Evolutionary conservation across 2,329 filamentous ascomycete species (phyloP), one percentile per base, ranked within the genome.

Genomic region (Pestalotiopsis sp.): DNA sequence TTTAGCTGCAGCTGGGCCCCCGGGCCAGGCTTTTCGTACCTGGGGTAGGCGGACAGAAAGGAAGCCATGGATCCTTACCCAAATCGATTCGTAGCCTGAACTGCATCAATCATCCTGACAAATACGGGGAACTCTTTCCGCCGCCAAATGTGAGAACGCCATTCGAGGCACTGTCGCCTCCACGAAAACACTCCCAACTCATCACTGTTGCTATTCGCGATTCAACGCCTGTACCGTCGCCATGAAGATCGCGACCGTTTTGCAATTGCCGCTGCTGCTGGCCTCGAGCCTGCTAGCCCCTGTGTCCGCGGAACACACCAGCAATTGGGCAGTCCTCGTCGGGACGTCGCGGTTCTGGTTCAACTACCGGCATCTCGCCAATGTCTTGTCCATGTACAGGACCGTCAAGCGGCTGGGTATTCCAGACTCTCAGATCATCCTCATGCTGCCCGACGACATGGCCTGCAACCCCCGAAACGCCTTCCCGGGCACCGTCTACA

Each of bases 401-500:
- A 99, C 96, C 68, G 96, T 99, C 71, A 99, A 99, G 84, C 93
- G 96, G 13, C 90, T 99, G 49, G 96, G 96, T 62, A 99, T 99
- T 70, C 96, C 96, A 45, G 96, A 99, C 82, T 97, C 94, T 65
- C 96, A 99, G 80, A 99, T 99, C 82, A 98, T 99, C 79, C 92
- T 99, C 73, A 98, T 99, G 95, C 90, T 99, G n/a, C 96, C 96
- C 25, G 96, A 99, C 80, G 96, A 99, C 84, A 98, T 99, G 94
- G 96, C 96, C 52, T 99, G 96, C 86, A 99, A 99, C 82, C 96
- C 96, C 39, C 94, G 96, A 76, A 99, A 99, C 80, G 94, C 95
- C 64, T 99, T 99, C 80, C 95, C 96, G 0, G 96, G 96, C 66
- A 98, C 95, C 66, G 96, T 99, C 38, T 99, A 98, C 87, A 98